These are phyloP conservation scores for Grosmannia serpens DNA, from an alignment of 2,329 filamentous ascomycete genomes.

Conservation along the genomic window DNA sequence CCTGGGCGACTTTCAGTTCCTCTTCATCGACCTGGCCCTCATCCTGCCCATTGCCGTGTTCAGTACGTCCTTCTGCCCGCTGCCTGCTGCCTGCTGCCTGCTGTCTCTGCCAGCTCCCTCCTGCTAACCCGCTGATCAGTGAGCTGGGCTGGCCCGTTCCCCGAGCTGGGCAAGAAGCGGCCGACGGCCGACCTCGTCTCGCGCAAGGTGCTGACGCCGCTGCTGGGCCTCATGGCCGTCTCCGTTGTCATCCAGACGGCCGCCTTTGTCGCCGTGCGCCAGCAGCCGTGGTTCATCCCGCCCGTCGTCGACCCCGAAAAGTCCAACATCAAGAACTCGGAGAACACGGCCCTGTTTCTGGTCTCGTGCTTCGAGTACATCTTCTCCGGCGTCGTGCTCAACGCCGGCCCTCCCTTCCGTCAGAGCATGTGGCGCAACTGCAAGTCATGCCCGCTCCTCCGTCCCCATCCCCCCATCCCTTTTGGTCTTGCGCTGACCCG, in stretches of 20 bases:
- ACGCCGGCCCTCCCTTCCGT: conserved; percentile 82
- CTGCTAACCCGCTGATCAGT: conserved; percentile 31
- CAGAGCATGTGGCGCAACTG: conserved; percentile 70
- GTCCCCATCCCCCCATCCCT: neutral
- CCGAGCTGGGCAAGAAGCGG: conserved; percentile 65
- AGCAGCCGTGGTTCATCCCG: conserved; percentile 77
- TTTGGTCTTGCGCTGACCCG: neutral
- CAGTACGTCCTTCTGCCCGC: conserved; percentile 38
- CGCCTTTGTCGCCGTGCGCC: conserved; percentile 61
- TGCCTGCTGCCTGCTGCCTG: neutral
- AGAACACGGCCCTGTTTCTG: conserved; percentile 86
- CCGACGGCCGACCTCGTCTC: conserved; percentile 89
- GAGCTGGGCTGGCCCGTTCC: conserved; percentile 88
- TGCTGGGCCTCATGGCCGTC: conserved; percentile 79
- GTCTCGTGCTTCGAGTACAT: conserved; percentile 93
- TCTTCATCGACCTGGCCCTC: conserved; percentile 86
- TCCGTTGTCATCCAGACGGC: conserved; percentile 67
- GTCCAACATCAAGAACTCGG: conserved; percentile 79
- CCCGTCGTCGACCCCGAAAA: conserved; percentile 67
- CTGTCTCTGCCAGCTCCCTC: neutral
- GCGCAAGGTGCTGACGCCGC: conserved; percentile 77
- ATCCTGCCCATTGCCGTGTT: conserved; percentile 96
- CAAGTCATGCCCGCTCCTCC: conserved; percentile 29
- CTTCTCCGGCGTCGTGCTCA: conserved; percentile 76
- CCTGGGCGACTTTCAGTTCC: conserved; percentile 89